Evolutionary conservation across 208 protist genomes (phyloP).

Genomic region (Endotrypanum monterogeii): DNA sequence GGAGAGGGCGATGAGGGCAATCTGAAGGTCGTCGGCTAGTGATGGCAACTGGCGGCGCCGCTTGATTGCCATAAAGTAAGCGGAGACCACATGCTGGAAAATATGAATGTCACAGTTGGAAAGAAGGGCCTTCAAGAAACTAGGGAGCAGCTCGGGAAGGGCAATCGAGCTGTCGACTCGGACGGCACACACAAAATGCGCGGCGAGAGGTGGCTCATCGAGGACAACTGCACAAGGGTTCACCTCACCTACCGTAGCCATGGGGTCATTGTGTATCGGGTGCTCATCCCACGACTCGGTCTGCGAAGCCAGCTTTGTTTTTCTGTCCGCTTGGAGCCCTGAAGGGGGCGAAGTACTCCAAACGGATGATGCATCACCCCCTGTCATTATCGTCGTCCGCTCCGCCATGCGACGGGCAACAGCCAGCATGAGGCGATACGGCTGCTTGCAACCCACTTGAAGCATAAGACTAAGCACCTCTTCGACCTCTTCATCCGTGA

Average conservation of each 20-base stretch:
- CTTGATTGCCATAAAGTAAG: conserved; percentile 39
- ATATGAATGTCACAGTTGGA: conserved; percentile 45
- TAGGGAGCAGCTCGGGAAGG: conserved; percentile 24
- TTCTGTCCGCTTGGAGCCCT: background rate
- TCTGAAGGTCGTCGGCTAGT: conserved; percentile 27
- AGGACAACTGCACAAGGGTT: background rate
- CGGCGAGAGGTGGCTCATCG: conserved; percentile 28
- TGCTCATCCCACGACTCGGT: background rate
- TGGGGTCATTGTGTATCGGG: background rate
- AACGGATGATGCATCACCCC: background rate
- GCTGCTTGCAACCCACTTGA: conserved; percentile 25
- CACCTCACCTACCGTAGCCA: background rate
- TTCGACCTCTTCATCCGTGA: conserved; percentile 39
- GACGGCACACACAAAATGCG: conserved; percentile 64
- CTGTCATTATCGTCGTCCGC: background rate
- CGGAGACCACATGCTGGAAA: conserved; percentile 40
- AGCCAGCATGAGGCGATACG: conserved; percentile 3
- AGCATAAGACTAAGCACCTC: conserved; percentile 29
- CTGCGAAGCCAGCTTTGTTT: background rate
- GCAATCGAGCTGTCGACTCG: conserved; percentile 41
- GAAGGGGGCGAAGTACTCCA: background rate
- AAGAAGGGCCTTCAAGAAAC: conserved; percentile 44
- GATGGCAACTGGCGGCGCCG: conserved; percentile 1
- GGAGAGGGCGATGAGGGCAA: conserved; percentile 13
- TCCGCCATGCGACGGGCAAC: conserved; percentile 9